These are phyloP conservation scores for Juncus effusus DNA, from an alignment of 176 grass and related monocot genomes.

Conservation along the genomic window DNA sequence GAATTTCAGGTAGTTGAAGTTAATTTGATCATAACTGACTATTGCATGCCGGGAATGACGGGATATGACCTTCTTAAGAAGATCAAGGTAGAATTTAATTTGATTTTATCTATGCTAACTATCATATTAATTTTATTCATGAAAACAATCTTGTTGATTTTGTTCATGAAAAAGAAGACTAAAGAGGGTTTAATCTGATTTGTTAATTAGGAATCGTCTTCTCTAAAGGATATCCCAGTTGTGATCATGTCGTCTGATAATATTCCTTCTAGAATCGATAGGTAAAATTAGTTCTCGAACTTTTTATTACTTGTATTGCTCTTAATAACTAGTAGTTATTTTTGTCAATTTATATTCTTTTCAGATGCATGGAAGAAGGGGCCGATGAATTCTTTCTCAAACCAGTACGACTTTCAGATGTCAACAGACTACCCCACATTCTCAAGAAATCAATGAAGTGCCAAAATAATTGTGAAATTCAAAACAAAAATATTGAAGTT, in stretches of 20 bases:
- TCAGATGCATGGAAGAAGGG: slow-evolving; percentile 96
- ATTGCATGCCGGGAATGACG: slow-evolving; percentile 96
- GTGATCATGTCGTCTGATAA: slow-evolving; percentile 98
- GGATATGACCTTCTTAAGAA: slow-evolving; percentile 94
- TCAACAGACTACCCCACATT: slow-evolving; percentile 82
- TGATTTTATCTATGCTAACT: neutral
- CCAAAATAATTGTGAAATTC: slow-evolving; percentile 39
- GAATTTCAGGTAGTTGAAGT: slow-evolving; percentile 59
- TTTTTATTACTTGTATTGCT: neutral
- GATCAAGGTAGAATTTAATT: slow-evolving; percentile 55
- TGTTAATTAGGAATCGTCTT: slow-evolving; percentile 59
- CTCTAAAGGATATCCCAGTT: slow-evolving; percentile 76
- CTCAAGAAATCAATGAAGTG: slow-evolving; percentile 66
- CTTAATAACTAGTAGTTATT: neutral
- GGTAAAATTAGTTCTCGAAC: slow-evolving; percentile 37
- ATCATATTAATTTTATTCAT: neutral
- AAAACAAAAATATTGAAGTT: slow-evolving; percentile 34
- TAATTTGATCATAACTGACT: slow-evolving; percentile 94
- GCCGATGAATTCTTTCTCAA: slow-evolving; percentile 93
- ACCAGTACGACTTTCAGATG: slow-evolving; percentile 82
- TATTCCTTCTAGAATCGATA: slow-evolving; percentile 89
- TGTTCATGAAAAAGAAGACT: neutral
- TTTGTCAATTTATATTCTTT: slow-evolving; percentile 19
- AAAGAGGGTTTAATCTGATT: slow-evolving; percentile 20
- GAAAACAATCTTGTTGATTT: slow-evolving; percentile 13